Conservation (phyloP, 495 filamentous ascomycete species). For the Xylaria nigripes region DNA sequence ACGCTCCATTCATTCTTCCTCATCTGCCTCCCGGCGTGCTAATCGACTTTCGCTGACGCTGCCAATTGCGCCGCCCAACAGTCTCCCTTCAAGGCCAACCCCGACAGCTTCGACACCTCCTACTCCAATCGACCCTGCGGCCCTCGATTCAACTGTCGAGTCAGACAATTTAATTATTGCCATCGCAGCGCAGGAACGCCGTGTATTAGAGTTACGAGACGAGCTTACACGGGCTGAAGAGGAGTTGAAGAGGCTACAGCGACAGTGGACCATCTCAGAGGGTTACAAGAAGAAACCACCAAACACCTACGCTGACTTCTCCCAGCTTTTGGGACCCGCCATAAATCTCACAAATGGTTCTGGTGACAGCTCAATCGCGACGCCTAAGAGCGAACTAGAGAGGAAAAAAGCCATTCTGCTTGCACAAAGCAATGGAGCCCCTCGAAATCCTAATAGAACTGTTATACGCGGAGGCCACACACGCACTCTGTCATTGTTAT, state of each 20-base stretch:
- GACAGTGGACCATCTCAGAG: slow-evolving; percentile 72
- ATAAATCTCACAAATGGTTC: slow-evolving; percentile 12
- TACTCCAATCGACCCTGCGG: slow-evolving; percentile 35
- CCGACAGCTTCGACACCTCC: slow-evolving; percentile 40
- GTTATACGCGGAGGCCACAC: slow-evolving; percentile 53
- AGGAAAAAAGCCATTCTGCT: slow-evolving; percentile 53
- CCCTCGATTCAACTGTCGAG: slow-evolving; percentile 50
- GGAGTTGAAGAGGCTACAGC: slow-evolving; percentile 70
- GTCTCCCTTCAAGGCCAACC: slow-evolving; percentile 34
- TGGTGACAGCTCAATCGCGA: slow-evolving; percentile 33
- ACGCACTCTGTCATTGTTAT: slow-evolving; percentile 73
- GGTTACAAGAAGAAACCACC: slow-evolving; percentile 67
- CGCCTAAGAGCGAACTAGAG: slow-evolving; percentile 46
- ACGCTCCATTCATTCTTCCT: slow-evolving; percentile 45
- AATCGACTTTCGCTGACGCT: slow-evolving; percentile 78
- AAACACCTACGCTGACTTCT: slow-evolving; percentile 47
- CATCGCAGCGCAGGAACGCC: slow-evolving; percentile 87
- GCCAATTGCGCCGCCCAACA: slow-evolving; percentile 48
- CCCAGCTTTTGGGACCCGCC: slow-evolving; percentile 31
- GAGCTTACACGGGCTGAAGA: slow-evolving; percentile 73
- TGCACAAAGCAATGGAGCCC: slow-evolving; percentile 46
- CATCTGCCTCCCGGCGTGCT: slow-evolving; percentile 51
- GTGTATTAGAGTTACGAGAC: slow-evolving; percentile 83
- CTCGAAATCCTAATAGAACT: slow-evolving; percentile 36
- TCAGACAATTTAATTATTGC: slow-evolving; percentile 73